These are phyloP conservation scores for Oryza meridionalis DNA, from an alignment of 176 grass and related monocot species.

Conservation along the genomic window DNA sequence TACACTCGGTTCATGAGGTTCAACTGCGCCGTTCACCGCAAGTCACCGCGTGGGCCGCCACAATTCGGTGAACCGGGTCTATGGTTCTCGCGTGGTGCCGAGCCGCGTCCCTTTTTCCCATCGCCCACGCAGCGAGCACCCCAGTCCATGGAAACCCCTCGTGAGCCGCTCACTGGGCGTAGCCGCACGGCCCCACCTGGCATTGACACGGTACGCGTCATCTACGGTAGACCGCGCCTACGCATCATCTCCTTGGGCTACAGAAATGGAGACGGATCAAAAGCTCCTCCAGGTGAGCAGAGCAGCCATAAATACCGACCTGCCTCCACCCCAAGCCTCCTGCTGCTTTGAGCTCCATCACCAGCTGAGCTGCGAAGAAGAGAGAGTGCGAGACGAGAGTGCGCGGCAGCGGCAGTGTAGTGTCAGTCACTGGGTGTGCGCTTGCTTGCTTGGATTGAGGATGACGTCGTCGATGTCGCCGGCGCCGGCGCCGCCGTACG, in stretches of 20 bases:
- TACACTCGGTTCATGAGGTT: not conserved
- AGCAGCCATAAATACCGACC: not conserved
- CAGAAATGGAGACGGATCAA: not conserved
- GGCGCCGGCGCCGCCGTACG: constrained; percentile 29
- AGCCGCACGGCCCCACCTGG: not conserved
- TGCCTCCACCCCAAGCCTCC: not conserved
- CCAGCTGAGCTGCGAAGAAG: not conserved
- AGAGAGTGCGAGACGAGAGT: too few relatives aligned
- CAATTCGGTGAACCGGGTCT: not conserved
- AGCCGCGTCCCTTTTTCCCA: not conserved
- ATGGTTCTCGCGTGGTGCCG: not conserved
- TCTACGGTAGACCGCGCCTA: not conserved
- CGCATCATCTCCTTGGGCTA: not conserved
- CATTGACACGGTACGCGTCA: not conserved
- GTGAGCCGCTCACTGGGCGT: not conserved
- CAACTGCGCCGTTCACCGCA: not conserved
- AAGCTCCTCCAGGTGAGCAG: not conserved
- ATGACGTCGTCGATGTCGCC: constrained; percentile 11
- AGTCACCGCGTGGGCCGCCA: not conserved
- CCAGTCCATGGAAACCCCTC: not conserved
- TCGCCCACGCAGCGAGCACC: not conserved
- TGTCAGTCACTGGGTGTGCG: not conserved
- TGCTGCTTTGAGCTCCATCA: not conserved
- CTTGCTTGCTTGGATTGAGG: not conserved
- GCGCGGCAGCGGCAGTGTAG: too few relatives aligned